A percentile compares a stretch with the other conserved stretches of the same genome.
Evolutionary conservation across 1,284 basidiomycete genomes (phyloP).

Genomic region (Entoloma clypeatum): DNA sequence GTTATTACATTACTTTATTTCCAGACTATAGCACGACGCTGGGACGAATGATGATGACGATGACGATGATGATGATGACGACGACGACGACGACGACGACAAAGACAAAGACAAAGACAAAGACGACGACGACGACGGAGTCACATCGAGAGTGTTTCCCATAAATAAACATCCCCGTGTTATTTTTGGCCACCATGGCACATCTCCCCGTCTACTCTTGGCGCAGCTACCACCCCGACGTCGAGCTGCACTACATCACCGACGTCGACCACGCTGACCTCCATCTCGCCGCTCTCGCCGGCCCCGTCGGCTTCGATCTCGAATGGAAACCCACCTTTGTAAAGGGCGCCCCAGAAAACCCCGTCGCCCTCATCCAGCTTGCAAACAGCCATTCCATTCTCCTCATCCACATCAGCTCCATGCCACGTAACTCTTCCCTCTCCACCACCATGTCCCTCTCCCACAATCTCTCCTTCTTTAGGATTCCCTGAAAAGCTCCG

Average conservation of each 20-base stretch:
- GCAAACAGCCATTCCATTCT: slow-evolving; percentile 50
- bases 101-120: not conserved
- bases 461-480: slow-evolving; percentile 22
- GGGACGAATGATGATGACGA: slow-evolving; percentile 4
- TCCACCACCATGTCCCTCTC: slow-evolving; percentile 1
- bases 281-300: slow-evolving; percentile 25
- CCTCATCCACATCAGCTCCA: slow-evolving; percentile 60
- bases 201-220: slow-evolving; percentile 28
- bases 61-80: not conserved
- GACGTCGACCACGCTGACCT: slow-evolving; percentile 29
- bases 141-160: not conserved
- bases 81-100: not conserved
- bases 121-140: not conserved
- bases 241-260: slow-evolving; percentile 30
- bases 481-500: slow-evolving; percentile 53
- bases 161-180: no score
- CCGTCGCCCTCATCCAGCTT: slow-evolving; percentile 67
- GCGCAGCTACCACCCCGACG: slow-evolving; percentile 27
- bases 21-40: slow-evolving; percentile 29
- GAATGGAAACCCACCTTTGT: slow-evolving; percentile 66
- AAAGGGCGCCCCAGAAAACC: slow-evolving; percentile 53
- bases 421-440: slow-evolving; percentile 42
- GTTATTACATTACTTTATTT: slow-evolving; percentile 36
- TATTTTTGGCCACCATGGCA: not conserved
- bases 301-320: slow-evolving; percentile 63